Evolutionary conservation across 2,329 filamentous ascomycete genomes (phyloP), one percentile per base, ranked within the genome.

Genomic region (Rutstroemia sydowiana): DNA sequence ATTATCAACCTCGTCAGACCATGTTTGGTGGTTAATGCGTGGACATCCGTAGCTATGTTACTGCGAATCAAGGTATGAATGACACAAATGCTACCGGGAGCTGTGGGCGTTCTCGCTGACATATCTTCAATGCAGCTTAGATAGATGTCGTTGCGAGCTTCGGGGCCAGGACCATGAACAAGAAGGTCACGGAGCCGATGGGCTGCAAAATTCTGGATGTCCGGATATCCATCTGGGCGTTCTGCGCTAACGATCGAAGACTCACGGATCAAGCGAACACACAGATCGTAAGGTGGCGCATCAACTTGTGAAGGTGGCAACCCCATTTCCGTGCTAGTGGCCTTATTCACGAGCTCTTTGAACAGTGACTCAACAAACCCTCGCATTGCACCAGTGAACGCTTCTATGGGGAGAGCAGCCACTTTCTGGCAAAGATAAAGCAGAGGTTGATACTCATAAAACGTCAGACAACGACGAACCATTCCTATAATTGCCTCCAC

Each of bases 401-500:
- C 72, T 30, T 80, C 75, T 18, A 88, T 70, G 1, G 84, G 80
- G 14, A 88, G 70, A 6, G 74, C 71, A 50, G 82, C 72, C 23
- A 93, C 74, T 65, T 93, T 95, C 46, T 77, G 72, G 61, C 84
- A 88, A 28, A 92, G 68, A 62, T 89, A 84, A 6, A 85, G 65
- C 36, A 89, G 67, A 5, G 72, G 66, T 0, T 71, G 61, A 28
- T 72, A 69, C 7, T 74, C 69, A 49, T 77, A 75, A 8, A 84
- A 67, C 34, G 73, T 69, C 26, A 72, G 63, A 37, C 79, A 75
- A 16, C 67, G 70, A 3, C 63, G 65, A 28, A 77, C 66, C 79
- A 95, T 87, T 16, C 75, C 74, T 44, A 91, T 74, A 21, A 95
- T 79, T 26, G 91, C 90, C 45, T 90, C 84, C 7, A 88, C 83